These are phyloP conservation scores for Ophiocordyceps australis DNA, from an alignment of 2,329 filamentous ascomycete species.

Conservation along the genomic window DNA sequence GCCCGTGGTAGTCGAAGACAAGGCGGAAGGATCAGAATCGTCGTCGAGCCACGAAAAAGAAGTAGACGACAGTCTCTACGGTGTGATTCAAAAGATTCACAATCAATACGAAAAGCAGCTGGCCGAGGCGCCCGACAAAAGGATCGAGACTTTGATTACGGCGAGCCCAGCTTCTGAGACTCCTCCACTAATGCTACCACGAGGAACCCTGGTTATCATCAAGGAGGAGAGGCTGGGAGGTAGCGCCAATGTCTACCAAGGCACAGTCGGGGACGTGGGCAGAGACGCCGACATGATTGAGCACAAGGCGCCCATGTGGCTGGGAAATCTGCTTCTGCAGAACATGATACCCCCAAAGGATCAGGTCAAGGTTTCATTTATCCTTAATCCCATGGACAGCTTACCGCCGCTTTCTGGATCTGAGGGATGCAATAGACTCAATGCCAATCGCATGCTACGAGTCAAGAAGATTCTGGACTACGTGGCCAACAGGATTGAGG, in stretches of 20 bases:
- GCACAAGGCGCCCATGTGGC: slow-evolving; percentile 75
- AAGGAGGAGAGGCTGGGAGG: slow-evolving; percentile 50
- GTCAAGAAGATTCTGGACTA: slow-evolving; percentile 91
- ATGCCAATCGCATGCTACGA: slow-evolving; percentile 90
- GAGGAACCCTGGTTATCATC: slow-evolving; percentile 47
- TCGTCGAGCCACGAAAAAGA: slow-evolving; percentile 51
- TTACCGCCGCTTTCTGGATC: slow-evolving; percentile 56
- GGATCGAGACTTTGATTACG: slow-evolving; percentile 43
- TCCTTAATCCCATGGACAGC: slow-evolving; percentile 61
- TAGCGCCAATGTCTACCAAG: slow-evolving; percentile 75
- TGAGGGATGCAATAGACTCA: slow-evolving; percentile 77
- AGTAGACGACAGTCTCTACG: slow-evolving; percentile 57
- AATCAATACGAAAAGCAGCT: slow-evolving; percentile 55
- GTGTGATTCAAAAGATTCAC: slow-evolving; percentile 54
- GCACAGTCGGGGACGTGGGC: slow-evolving; percentile 63
- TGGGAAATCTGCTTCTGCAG: slow-evolving; percentile 71
- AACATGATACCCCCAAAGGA: slow-evolving; percentile 76
- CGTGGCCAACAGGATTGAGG: slow-evolving; percentile 79
- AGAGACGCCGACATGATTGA: slow-evolving; percentile 70
- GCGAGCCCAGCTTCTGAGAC: slow-evolving; percentile 58
- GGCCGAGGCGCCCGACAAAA: slow-evolving; percentile 30
- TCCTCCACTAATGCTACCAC: slow-evolving; percentile 55
- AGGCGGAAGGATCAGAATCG: slow-evolving; percentile 48
- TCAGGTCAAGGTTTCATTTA: slow-evolving; percentile 89
- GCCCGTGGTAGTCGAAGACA: slow-evolving; percentile 57